These are phyloP conservation scores for Gardenia jasminoides DNA, from an alignment of 257 asterid species.

Conservation along the genomic window DNA sequence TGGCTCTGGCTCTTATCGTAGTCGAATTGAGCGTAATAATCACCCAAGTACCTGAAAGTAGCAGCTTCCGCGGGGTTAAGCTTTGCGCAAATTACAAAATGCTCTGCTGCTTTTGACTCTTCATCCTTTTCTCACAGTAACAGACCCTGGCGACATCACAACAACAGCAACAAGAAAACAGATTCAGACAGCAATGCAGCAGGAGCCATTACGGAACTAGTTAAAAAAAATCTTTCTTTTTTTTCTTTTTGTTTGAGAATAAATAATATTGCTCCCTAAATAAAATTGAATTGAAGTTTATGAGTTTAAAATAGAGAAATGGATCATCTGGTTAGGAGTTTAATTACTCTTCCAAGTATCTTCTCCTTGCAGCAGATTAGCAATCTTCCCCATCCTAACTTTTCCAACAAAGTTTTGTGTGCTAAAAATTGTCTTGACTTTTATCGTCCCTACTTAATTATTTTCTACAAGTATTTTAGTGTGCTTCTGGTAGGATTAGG, in stretches of 20 bases:
- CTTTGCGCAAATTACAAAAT: conserved; percentile 67
- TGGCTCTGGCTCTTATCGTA: conserved; percentile 35
- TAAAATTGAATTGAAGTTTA: conserved; percentile 19
- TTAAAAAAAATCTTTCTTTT: no score
- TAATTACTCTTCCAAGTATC: conserved; percentile 43
- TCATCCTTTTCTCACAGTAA: conserved; percentile 73
- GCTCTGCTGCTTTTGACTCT: conserved; percentile 63
- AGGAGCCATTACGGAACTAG: background rate
- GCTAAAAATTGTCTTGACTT: no score
- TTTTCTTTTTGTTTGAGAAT: no score
- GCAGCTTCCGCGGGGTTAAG: conserved; percentile 71
- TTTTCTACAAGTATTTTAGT: no score
- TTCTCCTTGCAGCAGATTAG: conserved; percentile 16
- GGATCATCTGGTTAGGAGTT: conserved; percentile 55
- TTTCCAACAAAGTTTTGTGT: no score
- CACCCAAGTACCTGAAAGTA: conserved; percentile 84
- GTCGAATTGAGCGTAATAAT: conserved; percentile 48
- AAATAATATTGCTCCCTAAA: background rate
- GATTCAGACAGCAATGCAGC: background rate
- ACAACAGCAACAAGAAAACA: no score
- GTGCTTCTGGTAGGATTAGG: no score
- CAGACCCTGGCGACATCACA: conserved; percentile 46
- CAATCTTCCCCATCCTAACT: conserved; percentile 12
- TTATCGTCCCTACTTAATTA: no score
- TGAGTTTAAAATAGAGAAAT: conserved; percentile 60